These are phyloP conservation scores for Ascocoryne sarcoides DNA, from an alignment of 2,329 filamentous ascomycete genomes.

Conservation along the genomic window DNA sequence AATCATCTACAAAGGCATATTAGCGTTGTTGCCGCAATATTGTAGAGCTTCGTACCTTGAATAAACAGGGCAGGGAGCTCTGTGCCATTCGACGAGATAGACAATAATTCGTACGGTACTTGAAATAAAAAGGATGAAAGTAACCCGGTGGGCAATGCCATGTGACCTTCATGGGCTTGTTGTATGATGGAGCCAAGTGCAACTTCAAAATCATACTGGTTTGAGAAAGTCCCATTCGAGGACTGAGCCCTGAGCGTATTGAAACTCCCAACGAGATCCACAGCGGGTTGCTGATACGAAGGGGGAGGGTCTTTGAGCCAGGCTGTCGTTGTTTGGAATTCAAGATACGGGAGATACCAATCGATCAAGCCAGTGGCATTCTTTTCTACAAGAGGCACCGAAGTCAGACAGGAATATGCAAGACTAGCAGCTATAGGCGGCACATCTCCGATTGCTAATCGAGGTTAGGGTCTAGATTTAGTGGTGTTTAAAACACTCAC, in stretches of 20 bases:
- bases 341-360: slow-evolving; percentile 36
- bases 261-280: slow-evolving; percentile 39
- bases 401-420: slow-evolving; percentile 35
- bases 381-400: slow-evolving; percentile 37
- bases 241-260: slow-evolving; percentile 35
- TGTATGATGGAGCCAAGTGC: slow-evolving; percentile 42
- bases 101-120: slow-evolving; percentile 42
- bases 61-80: slow-evolving; percentile 30
- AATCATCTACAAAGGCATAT: neutral
- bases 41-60: slow-evolving; percentile 12
- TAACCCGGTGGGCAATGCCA: slow-evolving; percentile 42
- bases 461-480: neutral
- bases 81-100: slow-evolving; percentile 48
- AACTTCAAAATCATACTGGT: slow-evolving; percentile 46
- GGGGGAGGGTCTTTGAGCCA: slow-evolving; percentile 41
- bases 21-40: no score
- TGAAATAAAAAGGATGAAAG: slow-evolving; percentile 42
- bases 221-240: slow-evolving; percentile 33
- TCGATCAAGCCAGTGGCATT: slow-evolving; percentile 35
- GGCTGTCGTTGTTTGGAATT: slow-evolving; percentile 22
- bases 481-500: neutral
- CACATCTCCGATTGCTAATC: neutral
- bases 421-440: slow-evolving; percentile 7
- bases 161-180: slow-evolving; percentile 54
- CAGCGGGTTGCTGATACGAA: slow-evolving; percentile 38